phyloP scores from a whole-genome alignment of 257 asterid species.

The Fraxinus pennsylvanica region DNA sequence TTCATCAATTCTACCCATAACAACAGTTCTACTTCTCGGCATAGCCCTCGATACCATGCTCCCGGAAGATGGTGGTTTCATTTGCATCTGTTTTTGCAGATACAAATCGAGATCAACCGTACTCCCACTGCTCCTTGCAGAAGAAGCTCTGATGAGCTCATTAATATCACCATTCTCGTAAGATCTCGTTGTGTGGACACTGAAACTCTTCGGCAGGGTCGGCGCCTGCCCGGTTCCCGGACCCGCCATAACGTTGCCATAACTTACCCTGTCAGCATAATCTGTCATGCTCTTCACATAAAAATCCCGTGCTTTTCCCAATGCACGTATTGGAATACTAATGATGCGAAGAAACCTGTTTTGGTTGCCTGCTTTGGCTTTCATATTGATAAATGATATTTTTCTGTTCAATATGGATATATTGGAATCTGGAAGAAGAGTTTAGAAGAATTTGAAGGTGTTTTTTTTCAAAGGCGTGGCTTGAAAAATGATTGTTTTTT shows the following conservation, averaged over 20 bases:
- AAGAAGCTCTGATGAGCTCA: constrained; percentile 62
- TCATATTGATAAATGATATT: neutral
- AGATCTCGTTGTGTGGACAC: constrained; percentile 43
- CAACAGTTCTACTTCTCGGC: constrained; percentile 22
- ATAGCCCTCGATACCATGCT: neutral
- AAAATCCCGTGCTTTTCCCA: constrained; percentile 42
- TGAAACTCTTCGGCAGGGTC: constrained; percentile 51
- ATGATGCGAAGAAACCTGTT: neutral
- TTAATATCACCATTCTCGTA: constrained; percentile 39
- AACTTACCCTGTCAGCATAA: constrained; percentile 34
- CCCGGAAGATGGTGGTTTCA: neutral
- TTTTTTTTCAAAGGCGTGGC: neutral
- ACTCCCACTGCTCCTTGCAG: constrained; percentile 39
- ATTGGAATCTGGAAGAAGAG: neutral
- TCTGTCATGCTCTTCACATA: constrained; percentile 45
- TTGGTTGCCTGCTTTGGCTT: neutral
- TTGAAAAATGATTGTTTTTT: neutral
- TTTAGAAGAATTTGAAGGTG: neutral
- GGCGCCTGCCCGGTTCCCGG: constrained; percentile 29
- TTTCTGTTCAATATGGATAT: neutral
- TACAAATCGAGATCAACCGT: constrained; percentile 26
- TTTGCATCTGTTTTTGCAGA: constrained; percentile 30
- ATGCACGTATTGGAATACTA: constrained; percentile 17
- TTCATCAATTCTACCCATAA: constrained; percentile 24
- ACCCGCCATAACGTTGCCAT: constrained; percentile 25